A percentile compares a stretch with the other conserved stretches of the same genome.
Conservation (phyloP, 331 rosid species). For the Pyracantha coccinea region DNA sequence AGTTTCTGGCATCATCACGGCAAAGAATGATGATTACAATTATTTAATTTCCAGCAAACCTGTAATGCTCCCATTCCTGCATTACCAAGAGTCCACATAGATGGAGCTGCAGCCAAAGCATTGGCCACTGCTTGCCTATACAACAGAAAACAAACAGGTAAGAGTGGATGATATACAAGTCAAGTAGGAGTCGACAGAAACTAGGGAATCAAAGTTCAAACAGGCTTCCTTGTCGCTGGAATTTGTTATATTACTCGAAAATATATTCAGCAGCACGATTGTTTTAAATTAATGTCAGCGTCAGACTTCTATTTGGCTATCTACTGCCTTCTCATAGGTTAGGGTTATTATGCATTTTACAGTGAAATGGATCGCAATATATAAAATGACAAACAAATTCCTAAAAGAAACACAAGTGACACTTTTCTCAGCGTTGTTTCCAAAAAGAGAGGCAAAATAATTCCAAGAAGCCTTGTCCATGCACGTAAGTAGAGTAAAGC, state of each 20-base stretch:
- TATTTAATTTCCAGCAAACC: slow-evolving; percentile 23
- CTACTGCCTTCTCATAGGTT: background rate
- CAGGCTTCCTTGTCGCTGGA: background rate
- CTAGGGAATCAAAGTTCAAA: background rate
- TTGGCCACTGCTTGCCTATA: slow-evolving; percentile 78
- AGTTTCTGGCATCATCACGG: background rate
- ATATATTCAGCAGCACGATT: background rate
- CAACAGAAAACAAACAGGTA: background rate
- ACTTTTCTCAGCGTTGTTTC: background rate
- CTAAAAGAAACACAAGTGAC: background rate
- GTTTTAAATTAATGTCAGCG: background rate
- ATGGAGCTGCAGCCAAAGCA: slow-evolving; percentile 88
- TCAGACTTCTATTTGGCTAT: background rate
- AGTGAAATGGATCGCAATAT: no score
- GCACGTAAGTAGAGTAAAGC: background rate
- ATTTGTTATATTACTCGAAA: background rate
- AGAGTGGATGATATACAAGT: background rate
- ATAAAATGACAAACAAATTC: no score
- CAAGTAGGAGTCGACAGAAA: background rate
- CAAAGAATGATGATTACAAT: background rate
- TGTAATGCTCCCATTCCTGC: slow-evolving; percentile 98
- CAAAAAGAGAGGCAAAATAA: background rate
- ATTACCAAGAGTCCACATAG: slow-evolving; percentile 96
- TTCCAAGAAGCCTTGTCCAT: background rate
- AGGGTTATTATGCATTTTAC: background rate